Conservation (phyloP, 2,329 filamentous ascomycete genomes). For the Pezicula rhizophila region DNA sequence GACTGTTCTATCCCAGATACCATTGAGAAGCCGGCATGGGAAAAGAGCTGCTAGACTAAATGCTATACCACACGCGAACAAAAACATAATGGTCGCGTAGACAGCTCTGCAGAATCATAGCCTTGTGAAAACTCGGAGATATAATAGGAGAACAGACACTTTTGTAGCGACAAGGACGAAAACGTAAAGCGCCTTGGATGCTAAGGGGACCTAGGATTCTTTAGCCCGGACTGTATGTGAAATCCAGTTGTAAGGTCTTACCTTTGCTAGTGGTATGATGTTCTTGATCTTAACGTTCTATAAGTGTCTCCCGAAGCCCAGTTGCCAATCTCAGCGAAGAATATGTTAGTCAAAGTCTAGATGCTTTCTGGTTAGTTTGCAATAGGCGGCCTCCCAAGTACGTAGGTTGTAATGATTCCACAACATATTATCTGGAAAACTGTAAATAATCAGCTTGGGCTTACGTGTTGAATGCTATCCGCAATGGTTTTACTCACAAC, state of each 20-base stretch:
- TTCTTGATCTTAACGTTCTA: slow-evolving; percentile 14
- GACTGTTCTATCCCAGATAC: slow-evolving; percentile 10
- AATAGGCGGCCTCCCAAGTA: slow-evolving; percentile 6
- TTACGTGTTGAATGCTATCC: not conserved
- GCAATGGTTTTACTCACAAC: slow-evolving; percentile 5
- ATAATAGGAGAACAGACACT: slow-evolving; percentile 13
- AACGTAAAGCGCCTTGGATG: slow-evolving; percentile 10
- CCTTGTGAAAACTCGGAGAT: slow-evolving; percentile 13
- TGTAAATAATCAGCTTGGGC: not conserved
- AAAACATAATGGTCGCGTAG: not conserved
- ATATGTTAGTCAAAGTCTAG: not conserved
- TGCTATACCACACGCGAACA: slow-evolving; percentile 5
- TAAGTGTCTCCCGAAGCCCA: slow-evolving; percentile 17
- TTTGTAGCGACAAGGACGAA: slow-evolving; percentile 9
- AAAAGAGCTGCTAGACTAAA: slow-evolving; percentile 12
- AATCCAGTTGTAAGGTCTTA: slow-evolving; percentile 1
- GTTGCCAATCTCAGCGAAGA: slow-evolving; percentile 5
- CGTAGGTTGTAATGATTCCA: slow-evolving; percentile 10
- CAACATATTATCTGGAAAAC: slow-evolving; percentile 1
- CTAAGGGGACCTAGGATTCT: slow-evolving; percentile 9
- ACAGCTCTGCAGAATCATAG: slow-evolving; percentile 1
- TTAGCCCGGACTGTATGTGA: not conserved
- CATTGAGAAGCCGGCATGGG: slow-evolving; percentile 16
- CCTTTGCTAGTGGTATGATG: slow-evolving; percentile 11
- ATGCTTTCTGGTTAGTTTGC: not conserved